Evolutionary conservation across 371 early-diverging fungal genomes (phyloP).

Genomic region (Apophysomyces trapeziformis): DNA sequence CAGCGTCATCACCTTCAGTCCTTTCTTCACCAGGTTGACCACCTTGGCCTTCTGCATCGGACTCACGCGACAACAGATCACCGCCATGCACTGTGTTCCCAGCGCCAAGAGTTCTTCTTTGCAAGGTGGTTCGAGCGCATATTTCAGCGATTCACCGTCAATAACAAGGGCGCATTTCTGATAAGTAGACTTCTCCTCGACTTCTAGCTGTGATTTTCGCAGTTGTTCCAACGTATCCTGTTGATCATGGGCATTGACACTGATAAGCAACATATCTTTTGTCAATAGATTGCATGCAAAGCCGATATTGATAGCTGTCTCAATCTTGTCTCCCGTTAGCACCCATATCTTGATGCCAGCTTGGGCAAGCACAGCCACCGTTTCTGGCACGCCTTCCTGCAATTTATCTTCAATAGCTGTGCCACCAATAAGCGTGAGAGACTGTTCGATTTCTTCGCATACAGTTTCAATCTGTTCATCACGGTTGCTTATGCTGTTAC

Average conservation of each 20-base stretch:
- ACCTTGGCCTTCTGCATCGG: slow-evolving; percentile 92
- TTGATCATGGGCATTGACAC: slow-evolving; percentile 68
- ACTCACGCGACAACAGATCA: slow-evolving; percentile 87
- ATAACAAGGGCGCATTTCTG: slow-evolving; percentile 80
- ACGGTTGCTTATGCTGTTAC: slow-evolving; percentile 81
- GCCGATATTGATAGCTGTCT: slow-evolving; percentile 98
- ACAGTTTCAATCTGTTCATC: slow-evolving; percentile 80
- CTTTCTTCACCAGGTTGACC: slow-evolving; percentile 60
- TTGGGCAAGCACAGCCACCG: slow-evolving; percentile 82
- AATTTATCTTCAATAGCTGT: slow-evolving; percentile 94
- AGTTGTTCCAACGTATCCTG: slow-evolving; percentile 67
- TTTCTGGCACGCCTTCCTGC: slow-evolving; percentile 94
- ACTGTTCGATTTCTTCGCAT: slow-evolving; percentile 83
- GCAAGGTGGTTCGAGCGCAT: slow-evolving; percentile 69
- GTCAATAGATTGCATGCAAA: slow-evolving; percentile 83
- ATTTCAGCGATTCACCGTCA: slow-evolving; percentile 89
- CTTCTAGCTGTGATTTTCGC: slow-evolving; percentile 38
- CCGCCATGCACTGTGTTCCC: slow-evolving; percentile 73
- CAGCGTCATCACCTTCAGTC: slow-evolving; percentile 74
- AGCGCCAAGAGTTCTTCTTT: slow-evolving; percentile 69
- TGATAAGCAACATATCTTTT: slow-evolving; percentile 68
- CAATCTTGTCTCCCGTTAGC: slow-evolving; percentile 99
- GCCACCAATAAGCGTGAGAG: slow-evolving; percentile 75
- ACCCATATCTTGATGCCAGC: slow-evolving; percentile 98
- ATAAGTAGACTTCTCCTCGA: slow-evolving; percentile 30